Base-by-base conservation (phyloP, 768 basidiomycete species). In the Hypsizygus marmoreus region DNA sequence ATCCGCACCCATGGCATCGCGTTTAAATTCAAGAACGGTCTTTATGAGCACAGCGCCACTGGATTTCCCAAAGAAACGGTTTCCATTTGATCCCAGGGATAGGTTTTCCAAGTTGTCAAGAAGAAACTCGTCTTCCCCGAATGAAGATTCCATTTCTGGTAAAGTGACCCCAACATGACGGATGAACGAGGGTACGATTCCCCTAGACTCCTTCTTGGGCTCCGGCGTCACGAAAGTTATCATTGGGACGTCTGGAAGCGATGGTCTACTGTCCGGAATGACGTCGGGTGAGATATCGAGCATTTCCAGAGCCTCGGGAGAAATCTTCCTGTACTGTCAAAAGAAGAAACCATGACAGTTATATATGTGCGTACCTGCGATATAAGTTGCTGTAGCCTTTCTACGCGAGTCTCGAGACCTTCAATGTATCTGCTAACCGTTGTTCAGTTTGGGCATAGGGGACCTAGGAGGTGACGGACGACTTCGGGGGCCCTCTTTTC, bases 401-500 rank as follows among this genome's bases (percentile, higher is more conserved):
- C 73, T 8, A 86, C 60, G 16, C 81, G 70, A 58, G 65, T 76
- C 62, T 86, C 83, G 8, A 86, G 66, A 40, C 68, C 71, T 53
- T 86, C 79, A 23, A 83, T 73, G 54, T 83, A 82, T 11, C 76
- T 76, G 30, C 14, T 38, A 16, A 22, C 28, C 14, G 22, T 22
- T 33, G 47, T 20, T 43, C 25, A 36, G 36, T 20, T 20, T 12
- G 3, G 19, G 24, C 23, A 26, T 12, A n/a, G 9, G 23, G 28
- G 16, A 16, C 40, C 9, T 6, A 36, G 34, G 22, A 25, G 7
- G 11, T 45, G 41, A 65, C 72, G 45, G 47, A 82, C 78, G 77
- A 76, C 65, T 82, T 81, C 4, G 81, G 78, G 31, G 81, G 83
- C 0, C 81, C 82, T 13, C 82, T 77, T 65, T 72, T 75, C 74